Conservation (phyloP, 352 stramenopile genomes). For the Elongisporangium anandrum region DNA sequence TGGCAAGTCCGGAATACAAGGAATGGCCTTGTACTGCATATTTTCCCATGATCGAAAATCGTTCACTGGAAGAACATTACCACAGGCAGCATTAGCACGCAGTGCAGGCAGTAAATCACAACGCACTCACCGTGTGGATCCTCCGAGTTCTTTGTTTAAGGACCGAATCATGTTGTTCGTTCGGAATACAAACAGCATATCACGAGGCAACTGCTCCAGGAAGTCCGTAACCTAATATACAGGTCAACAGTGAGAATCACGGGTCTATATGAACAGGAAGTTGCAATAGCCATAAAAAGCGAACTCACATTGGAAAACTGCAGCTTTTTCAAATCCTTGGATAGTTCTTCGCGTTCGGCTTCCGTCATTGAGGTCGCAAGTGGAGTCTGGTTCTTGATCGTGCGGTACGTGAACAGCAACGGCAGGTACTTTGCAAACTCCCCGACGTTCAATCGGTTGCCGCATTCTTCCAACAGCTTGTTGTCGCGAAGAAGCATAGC, state of each 20-base stretch:
- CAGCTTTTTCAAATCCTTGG: conserved; percentile 53
- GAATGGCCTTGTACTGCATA: conserved; percentile 65
- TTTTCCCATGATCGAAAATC: conserved; percentile 71
- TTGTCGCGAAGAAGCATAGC: conserved; percentile 91
- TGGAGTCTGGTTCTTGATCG: conserved; percentile 49
- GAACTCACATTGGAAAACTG: conserved; percentile 58
- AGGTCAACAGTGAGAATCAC: conserved; percentile 1
- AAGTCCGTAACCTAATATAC: conserved; percentile 62
- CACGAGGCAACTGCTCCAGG: conserved; percentile 78
- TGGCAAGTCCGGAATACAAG: conserved; percentile 24
- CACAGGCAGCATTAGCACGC: background rate
- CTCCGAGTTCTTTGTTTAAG: conserved; percentile 86
- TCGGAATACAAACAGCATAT: conserved; percentile 90
- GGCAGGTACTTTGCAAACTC: conserved; percentile 67
- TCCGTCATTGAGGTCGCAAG: conserved; percentile 66
- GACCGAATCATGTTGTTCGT: conserved; percentile 90
- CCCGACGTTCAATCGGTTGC: conserved; percentile 45
- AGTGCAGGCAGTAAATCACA: conserved; percentile 3
- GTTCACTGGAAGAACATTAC: conserved; percentile 29
- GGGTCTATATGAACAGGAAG: background rate
- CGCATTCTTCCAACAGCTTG: conserved; percentile 59
- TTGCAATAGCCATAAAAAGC: background rate
- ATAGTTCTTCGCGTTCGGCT: conserved; percentile 56
- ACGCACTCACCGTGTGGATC: conserved; percentile 47
- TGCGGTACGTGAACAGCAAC: conserved; percentile 85